These are phyloP conservation scores for Echium plantagineum DNA, from an alignment of 257 asterid species.

Conservation along the genomic window DNA sequence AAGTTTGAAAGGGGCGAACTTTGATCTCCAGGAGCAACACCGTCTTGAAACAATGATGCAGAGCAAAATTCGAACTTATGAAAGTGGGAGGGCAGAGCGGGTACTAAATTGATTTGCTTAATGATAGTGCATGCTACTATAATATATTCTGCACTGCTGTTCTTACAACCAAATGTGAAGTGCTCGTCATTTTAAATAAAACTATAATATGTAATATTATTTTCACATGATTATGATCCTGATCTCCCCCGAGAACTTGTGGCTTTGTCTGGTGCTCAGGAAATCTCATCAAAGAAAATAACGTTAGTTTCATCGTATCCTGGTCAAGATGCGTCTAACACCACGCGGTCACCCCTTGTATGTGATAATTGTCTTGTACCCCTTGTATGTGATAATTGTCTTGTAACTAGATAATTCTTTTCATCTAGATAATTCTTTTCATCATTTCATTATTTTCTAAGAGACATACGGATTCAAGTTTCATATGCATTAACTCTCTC, in stretches of 20 bases:
- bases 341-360: slow-evolving; percentile 54
- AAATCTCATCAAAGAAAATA: slow-evolving; percentile 41
- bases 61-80: slow-evolving; percentile 88
- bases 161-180: not conserved
- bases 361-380: too few species aligned
- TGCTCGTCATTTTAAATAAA: not conserved
- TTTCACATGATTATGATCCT: slow-evolving; percentile 80
- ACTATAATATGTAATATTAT: slow-evolving; percentile 7
- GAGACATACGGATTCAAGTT: not conserved
- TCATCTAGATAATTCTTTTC: too few species aligned
- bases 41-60: slow-evolving; percentile 94
- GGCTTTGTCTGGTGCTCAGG: slow-evolving; percentile 76
- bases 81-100: slow-evolving; percentile 93
- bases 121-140: slow-evolving; percentile 5
- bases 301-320: slow-evolving; percentile 44
- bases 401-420: too few species aligned
- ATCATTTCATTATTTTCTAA: not conserved
- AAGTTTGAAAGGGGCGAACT: slow-evolving; percentile 16
- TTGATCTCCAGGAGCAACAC: slow-evolving; percentile 67
- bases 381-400: too few species aligned
- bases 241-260: slow-evolving; percentile 99
- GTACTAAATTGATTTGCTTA: slow-evolving; percentile 25
- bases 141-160: not conserved
- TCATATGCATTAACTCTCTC: too few species aligned
- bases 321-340: slow-evolving; percentile 37